phyloP scores from a whole-genome alignment of 1,139 yeast genomes.

The Pichia sp. region DNA sequence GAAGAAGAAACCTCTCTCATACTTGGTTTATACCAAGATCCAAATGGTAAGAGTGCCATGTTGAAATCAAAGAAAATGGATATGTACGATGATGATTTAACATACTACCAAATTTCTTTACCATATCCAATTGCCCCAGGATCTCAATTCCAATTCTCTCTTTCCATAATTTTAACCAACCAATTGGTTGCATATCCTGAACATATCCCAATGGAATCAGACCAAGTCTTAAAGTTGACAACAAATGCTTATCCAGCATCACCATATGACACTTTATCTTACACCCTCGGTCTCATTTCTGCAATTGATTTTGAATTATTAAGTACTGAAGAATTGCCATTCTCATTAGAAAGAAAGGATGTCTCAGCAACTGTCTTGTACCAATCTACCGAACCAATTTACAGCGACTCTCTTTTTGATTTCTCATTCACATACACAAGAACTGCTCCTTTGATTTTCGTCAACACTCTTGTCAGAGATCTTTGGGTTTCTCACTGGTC shows the following conservation, averaged over 20 bases:
- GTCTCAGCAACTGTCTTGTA: slow-evolving; percentile 1
- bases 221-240: slow-evolving; percentile 57
- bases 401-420: slow-evolving; percentile 49
- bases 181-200: slow-evolving; percentile 62
- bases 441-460: slow-evolving; percentile 64
- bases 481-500: slow-evolving; percentile 86
- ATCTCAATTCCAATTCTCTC: slow-evolving; percentile 46
- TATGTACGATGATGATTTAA: slow-evolving; percentile 34
- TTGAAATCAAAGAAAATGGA: slow-evolving; percentile 36
- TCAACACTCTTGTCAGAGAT: slow-evolving; percentile 63
- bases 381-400: slow-evolving; percentile 12
- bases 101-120: slow-evolving; percentile 48
- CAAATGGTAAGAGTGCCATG: slow-evolving; percentile 31
- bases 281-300: slow-evolving; percentile 51
- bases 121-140: slow-evolving; percentile 71
- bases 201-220: slow-evolving; percentile 55
- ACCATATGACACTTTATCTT: slow-evolving; percentile 58
- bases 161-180: slow-evolving; percentile 54
- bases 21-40: slow-evolving; percentile 39
- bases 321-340: slow-evolving; percentile 4
- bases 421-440: slow-evolving; percentile 63
- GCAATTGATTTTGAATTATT: slow-evolving; percentile 44
- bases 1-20: slow-evolving; percentile 47
- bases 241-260: slow-evolving; percentile 56
- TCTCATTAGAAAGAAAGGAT: slow-evolving; percentile 4